These are phyloP conservation scores for Scedosporium aurantiacum DNA, from an alignment of 2,329 filamentous ascomycete genomes.

Conservation along the genomic window DNA sequence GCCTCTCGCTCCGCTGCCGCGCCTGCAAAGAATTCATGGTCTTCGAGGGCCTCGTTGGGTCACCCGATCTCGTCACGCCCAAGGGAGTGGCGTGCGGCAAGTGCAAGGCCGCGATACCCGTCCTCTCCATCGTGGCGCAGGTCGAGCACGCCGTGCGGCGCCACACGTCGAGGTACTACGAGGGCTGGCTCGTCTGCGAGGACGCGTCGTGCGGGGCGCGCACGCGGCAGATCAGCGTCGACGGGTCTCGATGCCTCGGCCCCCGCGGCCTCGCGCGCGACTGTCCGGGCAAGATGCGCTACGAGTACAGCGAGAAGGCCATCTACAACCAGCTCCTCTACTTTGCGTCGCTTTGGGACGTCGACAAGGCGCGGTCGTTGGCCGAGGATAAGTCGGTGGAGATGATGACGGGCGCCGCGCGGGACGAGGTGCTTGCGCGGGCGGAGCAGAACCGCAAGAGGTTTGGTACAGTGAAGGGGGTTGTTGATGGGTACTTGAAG, in stretches of 20 bases:
- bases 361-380: constrained; percentile 61
- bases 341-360: constrained; percentile 74
- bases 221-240: constrained; percentile 87
- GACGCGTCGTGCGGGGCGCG: constrained; percentile 77
- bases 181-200: constrained; percentile 83
- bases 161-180: constrained; percentile 77
- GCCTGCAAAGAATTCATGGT: constrained; percentile 60
- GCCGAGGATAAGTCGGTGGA: constrained; percentile 38
- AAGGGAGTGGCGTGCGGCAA: constrained; percentile 63
- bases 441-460: constrained; percentile 72
- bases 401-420: constrained; percentile 35
- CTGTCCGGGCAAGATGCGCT: constrained; percentile 78
- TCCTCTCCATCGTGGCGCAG: constrained; percentile 71
- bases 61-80: constrained; percentile 52
- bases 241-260: constrained; percentile 80
- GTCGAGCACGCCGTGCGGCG: constrained; percentile 73
- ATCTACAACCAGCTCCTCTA: constrained; percentile 94
- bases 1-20: constrained; percentile 70
- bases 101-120: constrained; percentile 56
- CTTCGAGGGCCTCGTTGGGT: constrained; percentile 64
- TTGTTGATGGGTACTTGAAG: constrained; percentile 74
- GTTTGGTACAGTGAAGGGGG: constrained; percentile 64
- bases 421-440: constrained; percentile 56
- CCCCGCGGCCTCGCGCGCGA: constrained; percentile 74
- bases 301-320: constrained; percentile 77